Percentiles rank a stretch among this genome's conserved stretches.
These are phyloP conservation scores for Smallanthus sonchifolius DNA, from an alignment of 129 eudicot species.

Conservation along the genomic window DNA sequence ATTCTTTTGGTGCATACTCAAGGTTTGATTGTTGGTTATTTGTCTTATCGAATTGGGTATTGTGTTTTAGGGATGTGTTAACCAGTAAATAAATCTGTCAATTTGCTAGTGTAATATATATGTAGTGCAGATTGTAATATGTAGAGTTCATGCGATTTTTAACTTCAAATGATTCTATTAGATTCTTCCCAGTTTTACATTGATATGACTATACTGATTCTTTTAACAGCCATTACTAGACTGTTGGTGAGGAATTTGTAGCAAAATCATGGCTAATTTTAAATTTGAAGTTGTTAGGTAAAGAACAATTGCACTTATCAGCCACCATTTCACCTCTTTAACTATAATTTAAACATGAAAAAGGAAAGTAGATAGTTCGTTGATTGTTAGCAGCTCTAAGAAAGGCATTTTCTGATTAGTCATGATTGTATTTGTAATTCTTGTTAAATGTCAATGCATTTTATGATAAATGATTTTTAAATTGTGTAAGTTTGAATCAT, in stretches of 20 bases:
- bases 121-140: neutral
- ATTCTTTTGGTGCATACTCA: constrained; percentile 22
- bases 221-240: neutral
- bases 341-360: neutral
- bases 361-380: neutral
- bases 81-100: too few species aligned
- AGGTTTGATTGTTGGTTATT: constrained; percentile 35
- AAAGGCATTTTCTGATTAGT: too few species aligned
- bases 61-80: constrained; percentile 43
- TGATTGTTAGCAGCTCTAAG: neutral
- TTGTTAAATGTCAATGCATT: neutral
- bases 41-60: constrained; percentile 40
- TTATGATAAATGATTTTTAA: neutral
- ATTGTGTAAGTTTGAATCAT: neutral
- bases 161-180: neutral
- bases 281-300: neutral
- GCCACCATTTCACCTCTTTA: neutral
- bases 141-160: too few species aligned
- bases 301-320: neutral
- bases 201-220: neutral
- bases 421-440: neutral
- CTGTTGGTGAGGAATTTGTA: neutral
- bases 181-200: neutral
- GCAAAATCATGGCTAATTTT: neutral
- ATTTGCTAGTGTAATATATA: too few species aligned